Conservation (phyloP, 768 basidiomycete genomes). For the Suillus paluster region DNA sequence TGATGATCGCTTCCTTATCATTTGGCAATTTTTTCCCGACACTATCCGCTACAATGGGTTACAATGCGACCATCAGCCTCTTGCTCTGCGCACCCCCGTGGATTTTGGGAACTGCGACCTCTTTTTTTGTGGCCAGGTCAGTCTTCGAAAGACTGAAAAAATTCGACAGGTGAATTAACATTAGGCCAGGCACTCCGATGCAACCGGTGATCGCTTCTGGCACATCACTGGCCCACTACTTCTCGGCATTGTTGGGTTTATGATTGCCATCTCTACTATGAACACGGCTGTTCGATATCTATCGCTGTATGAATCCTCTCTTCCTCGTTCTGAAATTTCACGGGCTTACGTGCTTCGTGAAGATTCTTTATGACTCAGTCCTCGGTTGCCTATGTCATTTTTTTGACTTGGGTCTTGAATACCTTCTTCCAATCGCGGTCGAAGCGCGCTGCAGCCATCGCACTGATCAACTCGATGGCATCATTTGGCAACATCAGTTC, state of each 20-base stretch:
- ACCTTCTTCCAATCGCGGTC: conserved; percentile 76
- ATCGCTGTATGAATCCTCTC: conserved; percentile 49
- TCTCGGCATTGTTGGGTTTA: conserved; percentile 67
- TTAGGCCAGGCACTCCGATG: conserved; percentile 68
- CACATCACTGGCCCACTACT: conserved; percentile 61
- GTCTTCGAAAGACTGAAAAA: background rate
- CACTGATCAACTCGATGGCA: conserved; percentile 77
- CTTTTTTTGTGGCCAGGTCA: conserved; percentile 58
- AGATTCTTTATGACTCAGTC: conserved; percentile 80
- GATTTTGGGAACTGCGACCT: conserved; percentile 60
- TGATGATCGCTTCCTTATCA: conserved; percentile 57
- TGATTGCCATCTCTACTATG: conserved; percentile 66
- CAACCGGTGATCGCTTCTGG: conserved; percentile 68
- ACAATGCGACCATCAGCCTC: conserved; percentile 60
- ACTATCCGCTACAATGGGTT: conserved; percentile 72
- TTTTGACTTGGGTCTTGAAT: conserved; percentile 56
- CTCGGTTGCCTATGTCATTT: conserved; percentile 70
- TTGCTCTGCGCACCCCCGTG: conserved; percentile 81
- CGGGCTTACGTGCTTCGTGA: conserved; percentile 3
- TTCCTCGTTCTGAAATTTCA: background rate
- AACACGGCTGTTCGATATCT: conserved; percentile 64
- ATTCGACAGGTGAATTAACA: conserved; percentile 10
- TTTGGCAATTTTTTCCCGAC: conserved; percentile 86
- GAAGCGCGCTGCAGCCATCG: conserved; percentile 85
- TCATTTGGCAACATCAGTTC: conserved; percentile 83